Base-by-base conservation (phyloP, 352 stramenopile genomes). In the Sclerospora graminicola region DNA sequence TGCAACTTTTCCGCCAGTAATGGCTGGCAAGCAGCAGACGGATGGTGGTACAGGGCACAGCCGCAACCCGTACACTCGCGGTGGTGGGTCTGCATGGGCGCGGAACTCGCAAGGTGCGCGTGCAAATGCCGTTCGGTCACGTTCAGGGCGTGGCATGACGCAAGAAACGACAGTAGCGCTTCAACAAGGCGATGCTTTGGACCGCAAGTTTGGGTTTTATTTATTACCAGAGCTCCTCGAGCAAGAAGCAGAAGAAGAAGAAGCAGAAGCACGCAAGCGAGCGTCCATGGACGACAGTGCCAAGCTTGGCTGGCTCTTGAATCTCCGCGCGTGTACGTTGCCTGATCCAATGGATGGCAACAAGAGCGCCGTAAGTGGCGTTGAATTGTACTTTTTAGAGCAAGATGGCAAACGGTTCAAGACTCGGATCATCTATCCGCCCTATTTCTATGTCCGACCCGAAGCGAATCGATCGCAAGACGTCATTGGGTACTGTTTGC, bases 361-460 rank as follows among this genome's bases (percentile, higher is more conserved):
- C n/a, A n/a, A 84, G 37, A 63, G 55, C 34, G 89, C 97, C 63
- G 80, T 87, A n/a, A 84, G 73, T 34, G 89, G 82, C 4, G 53
- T 98, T 8, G 94, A 98, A 52, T 46, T 98, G 28, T 99, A 97
- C 64, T 98, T 98, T 58, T 53, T 98, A 5, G 74, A 95, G 57
- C 84, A 97, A 49, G 84, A 96, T 51, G 88, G 86, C 14, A 66
- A 68, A 28, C 92, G 79, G 7, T 99, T 99, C 73, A 99, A 99
- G 69, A 89, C 89, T 4, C 91, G 83, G 21, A 69, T 98, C 18
- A 68, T 98, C 16, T 94, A 98, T 63, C 65, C 86, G 57, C 96
- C 96, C 3, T 99, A 99, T 59, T 97, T 99, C 48, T 99, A 97
- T 53, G 66, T 99, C 9, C 55, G 73, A 6, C 60, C 75, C 2